Percentiles rank a stretch among this genome's conserved stretches.
Evolutionary conservation across 805 yeast species (phyloP).

Genomic region (Millerago galiae): DNA sequence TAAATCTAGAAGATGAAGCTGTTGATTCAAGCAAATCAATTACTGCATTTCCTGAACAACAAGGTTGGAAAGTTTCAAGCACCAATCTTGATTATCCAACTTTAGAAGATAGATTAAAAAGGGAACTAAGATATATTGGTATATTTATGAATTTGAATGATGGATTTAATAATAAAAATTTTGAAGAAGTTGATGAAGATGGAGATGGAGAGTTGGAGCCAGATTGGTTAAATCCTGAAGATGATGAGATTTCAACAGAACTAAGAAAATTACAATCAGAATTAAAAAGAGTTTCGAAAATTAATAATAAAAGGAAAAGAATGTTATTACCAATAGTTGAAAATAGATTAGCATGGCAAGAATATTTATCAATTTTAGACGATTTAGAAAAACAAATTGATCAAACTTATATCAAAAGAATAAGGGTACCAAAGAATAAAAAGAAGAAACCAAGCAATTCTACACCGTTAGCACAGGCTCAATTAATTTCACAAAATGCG

Average conservation of each 20-base stretch:
- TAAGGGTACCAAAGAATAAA: constrained; percentile 57
- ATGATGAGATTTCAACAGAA: constrained; percentile 89
- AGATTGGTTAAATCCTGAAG: constrained; percentile 77
- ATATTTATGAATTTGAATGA: constrained; percentile 58
- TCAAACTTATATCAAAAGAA: constrained; percentile 81
- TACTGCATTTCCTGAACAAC: constrained; percentile 34
- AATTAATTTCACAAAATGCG: constrained; percentile 28
- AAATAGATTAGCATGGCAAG: constrained; percentile 92
- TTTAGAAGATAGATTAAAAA: constrained; percentile 79
- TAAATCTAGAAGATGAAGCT: constrained; percentile 19
- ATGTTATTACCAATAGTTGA: constrained; percentile 66
- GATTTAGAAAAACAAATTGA: constrained; percentile 96
- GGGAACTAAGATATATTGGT: constrained; percentile 87
- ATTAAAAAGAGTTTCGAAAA: constrained; percentile 50
- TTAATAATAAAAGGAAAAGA: constrained; percentile 64
- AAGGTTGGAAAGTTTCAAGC: constrained; percentile 41
- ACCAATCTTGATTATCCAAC: constrained; percentile 61
- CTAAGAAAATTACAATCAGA: constrained; percentile 66
- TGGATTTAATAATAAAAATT: constrained; percentile 21
- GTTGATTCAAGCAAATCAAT: constrained; percentile 21
- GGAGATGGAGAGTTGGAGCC: constrained; percentile 27
- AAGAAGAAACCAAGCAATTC: constrained; percentile 29
- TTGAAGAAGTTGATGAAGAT: constrained; percentile 14
- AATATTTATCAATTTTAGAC: constrained; percentile 80
- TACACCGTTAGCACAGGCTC: constrained; percentile 27